A percentile compares a stretch with the other conserved stretches of the same genome.
These are phyloP conservation scores for Botryotinia globosa DNA, from an alignment of 2,329 filamentous ascomycete species.

Conservation along the genomic window DNA sequence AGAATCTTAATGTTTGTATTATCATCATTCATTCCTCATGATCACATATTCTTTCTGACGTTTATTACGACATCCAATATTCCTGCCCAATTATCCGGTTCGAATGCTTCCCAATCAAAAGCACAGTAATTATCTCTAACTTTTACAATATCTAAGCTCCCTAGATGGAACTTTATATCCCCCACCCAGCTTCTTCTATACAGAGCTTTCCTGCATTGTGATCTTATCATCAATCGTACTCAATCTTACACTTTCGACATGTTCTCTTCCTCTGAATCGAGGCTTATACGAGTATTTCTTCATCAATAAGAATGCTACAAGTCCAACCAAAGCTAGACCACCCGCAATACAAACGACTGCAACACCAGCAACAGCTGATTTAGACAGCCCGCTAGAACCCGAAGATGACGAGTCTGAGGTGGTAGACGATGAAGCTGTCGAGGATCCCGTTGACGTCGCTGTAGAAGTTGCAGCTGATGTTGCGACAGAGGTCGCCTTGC, in stretches of 20 bases:
- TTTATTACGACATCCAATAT: background rate
- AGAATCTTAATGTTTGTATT: background rate
- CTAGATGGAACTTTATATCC: background rate
- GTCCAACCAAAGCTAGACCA: background rate
- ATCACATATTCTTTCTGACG: background rate
- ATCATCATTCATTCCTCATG: background rate
- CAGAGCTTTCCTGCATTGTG: background rate
- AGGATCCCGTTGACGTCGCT: background rate
- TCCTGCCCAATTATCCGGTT: background rate
- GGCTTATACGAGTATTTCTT: background rate
- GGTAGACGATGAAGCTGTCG: background rate
- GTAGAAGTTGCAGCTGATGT: background rate
- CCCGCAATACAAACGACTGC: background rate
- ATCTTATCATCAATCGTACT: background rate
- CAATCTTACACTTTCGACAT: background rate
- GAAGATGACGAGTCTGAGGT: background rate
- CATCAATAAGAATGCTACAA: background rate
- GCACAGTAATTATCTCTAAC: background rate
- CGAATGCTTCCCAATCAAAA: background rate
- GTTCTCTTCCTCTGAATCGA: background rate
- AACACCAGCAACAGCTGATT: background rate
- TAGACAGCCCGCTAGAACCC: background rate
- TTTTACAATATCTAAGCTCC: background rate
- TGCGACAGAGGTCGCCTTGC: background rate
- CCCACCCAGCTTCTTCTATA: background rate